These are phyloP conservation scores for Alternaria arbusti DNA, from an alignment of 2,329 filamentous ascomycete species.

Conservation along the genomic window DNA sequence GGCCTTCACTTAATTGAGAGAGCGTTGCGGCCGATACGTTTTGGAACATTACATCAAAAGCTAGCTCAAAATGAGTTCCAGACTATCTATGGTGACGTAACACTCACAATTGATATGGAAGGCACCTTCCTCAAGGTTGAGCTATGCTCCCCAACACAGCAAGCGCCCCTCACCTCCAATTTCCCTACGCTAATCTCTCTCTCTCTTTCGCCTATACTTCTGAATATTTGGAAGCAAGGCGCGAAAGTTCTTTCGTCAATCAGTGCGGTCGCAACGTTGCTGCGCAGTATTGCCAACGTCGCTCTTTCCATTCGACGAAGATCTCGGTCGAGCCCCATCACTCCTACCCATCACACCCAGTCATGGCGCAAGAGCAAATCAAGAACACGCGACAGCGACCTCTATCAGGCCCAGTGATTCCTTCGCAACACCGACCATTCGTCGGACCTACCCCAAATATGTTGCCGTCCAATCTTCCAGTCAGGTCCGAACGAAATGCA, in stretches of 20 bases:
- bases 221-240: not conserved
- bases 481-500: not conserved
- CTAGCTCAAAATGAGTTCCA: not conserved
- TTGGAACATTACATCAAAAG: not conserved
- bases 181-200: not conserved
- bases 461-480: not conserved
- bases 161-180: not conserved
- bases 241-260: accelerated
- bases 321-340: not conserved
- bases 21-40: accelerated
- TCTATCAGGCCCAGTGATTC: not conserved
- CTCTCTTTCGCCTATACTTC: not conserved
- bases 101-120: not conserved
- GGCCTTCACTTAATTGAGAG: not conserved
- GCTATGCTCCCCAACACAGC: not conserved
- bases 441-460: slow-evolving; percentile 6
- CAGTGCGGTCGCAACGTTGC: not conserved
- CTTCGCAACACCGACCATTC: not conserved
- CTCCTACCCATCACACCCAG: not conserved
- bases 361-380: not conserved
- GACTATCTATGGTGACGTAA: not conserved
- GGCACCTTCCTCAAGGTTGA: not conserved
- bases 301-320: not conserved
- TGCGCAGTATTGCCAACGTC: not conserved
- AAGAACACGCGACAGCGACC: not conserved